Conservation (phyloP, 108 stramenopile species). For the Skeletonema costatum region DNA sequence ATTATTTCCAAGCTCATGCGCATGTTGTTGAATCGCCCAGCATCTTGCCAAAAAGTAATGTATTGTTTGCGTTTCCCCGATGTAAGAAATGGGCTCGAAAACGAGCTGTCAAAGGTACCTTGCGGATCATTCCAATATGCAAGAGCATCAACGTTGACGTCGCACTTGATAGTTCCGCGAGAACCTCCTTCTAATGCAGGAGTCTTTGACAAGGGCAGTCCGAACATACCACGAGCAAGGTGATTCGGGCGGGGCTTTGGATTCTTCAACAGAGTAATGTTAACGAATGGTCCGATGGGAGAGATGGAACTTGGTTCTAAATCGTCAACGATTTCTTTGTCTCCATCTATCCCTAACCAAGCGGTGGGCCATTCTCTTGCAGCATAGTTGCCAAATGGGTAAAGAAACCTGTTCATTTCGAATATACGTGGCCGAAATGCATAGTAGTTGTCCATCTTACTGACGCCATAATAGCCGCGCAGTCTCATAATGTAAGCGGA, state of each 20-base stretch:
- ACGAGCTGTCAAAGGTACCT: constrained; percentile 59
- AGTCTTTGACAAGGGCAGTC: constrained; percentile 72
- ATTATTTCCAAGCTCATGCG: constrained; percentile 87
- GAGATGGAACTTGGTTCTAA: constrained; percentile 40
- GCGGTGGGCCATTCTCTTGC: constrained; percentile 78
- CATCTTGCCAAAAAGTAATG: constrained; percentile 78
- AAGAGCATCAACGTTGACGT: constrained; percentile 64
- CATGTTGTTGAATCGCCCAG: constrained; percentile 84
- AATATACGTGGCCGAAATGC: constrained; percentile 52
- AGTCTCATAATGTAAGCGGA: constrained; percentile 89
- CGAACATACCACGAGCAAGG: constrained; percentile 71
- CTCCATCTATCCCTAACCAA: constrained; percentile 82
- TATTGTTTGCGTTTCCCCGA: constrained; percentile 36
- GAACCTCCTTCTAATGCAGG: constrained; percentile 73
- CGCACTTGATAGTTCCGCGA: constrained; percentile 67
- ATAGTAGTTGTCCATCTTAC: constrained; percentile 75
- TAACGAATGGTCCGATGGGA: constrained; percentile 28
- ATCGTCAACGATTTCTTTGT: constrained; percentile 33
- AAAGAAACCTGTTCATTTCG: constrained; percentile 59
- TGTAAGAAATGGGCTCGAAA: constrained; percentile 58
- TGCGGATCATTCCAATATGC: constrained; percentile 87
- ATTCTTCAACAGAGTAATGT: constrained; percentile 28
- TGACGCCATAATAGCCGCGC: constrained; percentile 78
- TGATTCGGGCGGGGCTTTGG: constrained; percentile 34
- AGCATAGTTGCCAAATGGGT: constrained; percentile 55